Evolutionary conservation across 2,329 filamentous ascomycete genomes (phyloP).

Genomic region (Apiospora koreana): DNA sequence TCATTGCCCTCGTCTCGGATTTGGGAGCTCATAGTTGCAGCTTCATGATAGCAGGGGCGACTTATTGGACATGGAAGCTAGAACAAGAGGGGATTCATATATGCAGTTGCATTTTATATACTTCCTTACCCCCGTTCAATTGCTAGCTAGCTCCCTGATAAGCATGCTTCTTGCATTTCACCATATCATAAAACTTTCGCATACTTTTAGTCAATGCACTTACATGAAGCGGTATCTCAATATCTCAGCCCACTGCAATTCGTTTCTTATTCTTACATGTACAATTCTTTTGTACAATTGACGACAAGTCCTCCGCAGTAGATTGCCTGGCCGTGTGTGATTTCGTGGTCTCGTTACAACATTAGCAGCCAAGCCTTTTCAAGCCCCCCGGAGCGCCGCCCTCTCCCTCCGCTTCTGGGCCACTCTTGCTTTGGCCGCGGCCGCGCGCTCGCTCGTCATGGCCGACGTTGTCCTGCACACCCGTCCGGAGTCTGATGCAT

Average conservation of each 20-base stretch:
- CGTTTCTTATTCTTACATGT: not conserved
- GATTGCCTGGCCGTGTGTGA: constrained; percentile 1
- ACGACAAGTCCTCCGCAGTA: not conserved
- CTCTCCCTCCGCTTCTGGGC: constrained; percentile 10
- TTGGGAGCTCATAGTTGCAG: not conserved
- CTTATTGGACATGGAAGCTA: not conserved
- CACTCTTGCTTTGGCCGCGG: constrained; percentile 9
- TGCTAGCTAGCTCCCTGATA: not conserved
- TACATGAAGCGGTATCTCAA: not conserved
- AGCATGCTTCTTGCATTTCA: not conserved
- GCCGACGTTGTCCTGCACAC: not conserved
- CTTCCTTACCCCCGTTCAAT: not conserved
- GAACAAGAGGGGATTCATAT: not conserved
- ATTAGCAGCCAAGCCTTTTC: not conserved
- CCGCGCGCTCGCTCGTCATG: constrained; percentile 11
- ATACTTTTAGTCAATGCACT: constrained; percentile 2
- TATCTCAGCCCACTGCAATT: not conserved
- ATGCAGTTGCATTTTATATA: not conserved
- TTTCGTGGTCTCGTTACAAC: constrained; percentile 20
- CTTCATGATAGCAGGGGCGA: not conserved
- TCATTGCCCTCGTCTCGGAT: constrained; percentile 5
- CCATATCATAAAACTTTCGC: constrained; percentile 5
- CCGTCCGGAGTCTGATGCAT: not conserved
- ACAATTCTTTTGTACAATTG: not conserved
- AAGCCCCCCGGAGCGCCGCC: not conserved